These are phyloP conservation scores for Camelina neglecta DNA, from an alignment of 345 rosid species.

Conservation along the genomic window DNA sequence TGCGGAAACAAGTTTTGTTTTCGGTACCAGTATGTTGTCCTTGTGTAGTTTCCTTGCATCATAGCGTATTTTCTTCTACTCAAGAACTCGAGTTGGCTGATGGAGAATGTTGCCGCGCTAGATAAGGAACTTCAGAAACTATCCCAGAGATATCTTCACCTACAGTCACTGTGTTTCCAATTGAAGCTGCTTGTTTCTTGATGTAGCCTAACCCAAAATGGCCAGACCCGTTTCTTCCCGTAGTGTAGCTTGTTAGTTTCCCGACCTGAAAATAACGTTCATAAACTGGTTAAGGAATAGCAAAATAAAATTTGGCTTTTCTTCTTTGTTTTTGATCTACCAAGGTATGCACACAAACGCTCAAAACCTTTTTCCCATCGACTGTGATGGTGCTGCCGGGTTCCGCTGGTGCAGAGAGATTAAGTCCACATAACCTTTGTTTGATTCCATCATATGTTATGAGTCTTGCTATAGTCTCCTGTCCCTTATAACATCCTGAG, in stretches of 20 bases:
- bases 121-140: slow-evolving; percentile 67
- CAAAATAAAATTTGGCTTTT: not conserved
- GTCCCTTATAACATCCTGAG: slow-evolving; percentile 92
- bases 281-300: slow-evolving; percentile 2
- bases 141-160: slow-evolving; percentile 65
- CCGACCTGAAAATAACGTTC: slow-evolving; percentile 58
- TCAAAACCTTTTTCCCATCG: slow-evolving; percentile 69
- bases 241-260: slow-evolving; percentile 75
- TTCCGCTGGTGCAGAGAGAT: slow-evolving; percentile 71
- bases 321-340: slow-evolving; percentile 12
- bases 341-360: slow-evolving; percentile 24
- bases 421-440: slow-evolving; percentile 80
- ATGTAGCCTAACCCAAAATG: slow-evolving; percentile 84
- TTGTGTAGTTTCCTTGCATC: slow-evolving; percentile 21
- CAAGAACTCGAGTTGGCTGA: slow-evolving; percentile 51
- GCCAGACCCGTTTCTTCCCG: slow-evolving; percentile 49
- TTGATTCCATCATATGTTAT: slow-evolving; percentile 87
- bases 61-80: slow-evolving; percentile 15
- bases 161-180: slow-evolving; percentile 58
- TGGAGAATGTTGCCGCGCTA: slow-evolving; percentile 58
- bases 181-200: slow-evolving; percentile 56
- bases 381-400: slow-evolving; percentile 69
- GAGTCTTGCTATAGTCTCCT: slow-evolving; percentile 86
- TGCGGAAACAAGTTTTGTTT: slow-evolving; percentile 5
- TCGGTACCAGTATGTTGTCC: slow-evolving; percentile 16